Percentiles rank a stretch among this genome's conserved stretches.
phyloP scores from a whole-genome alignment of 2,329 filamentous ascomycete species.

The Botrytis cinerea region DNA sequence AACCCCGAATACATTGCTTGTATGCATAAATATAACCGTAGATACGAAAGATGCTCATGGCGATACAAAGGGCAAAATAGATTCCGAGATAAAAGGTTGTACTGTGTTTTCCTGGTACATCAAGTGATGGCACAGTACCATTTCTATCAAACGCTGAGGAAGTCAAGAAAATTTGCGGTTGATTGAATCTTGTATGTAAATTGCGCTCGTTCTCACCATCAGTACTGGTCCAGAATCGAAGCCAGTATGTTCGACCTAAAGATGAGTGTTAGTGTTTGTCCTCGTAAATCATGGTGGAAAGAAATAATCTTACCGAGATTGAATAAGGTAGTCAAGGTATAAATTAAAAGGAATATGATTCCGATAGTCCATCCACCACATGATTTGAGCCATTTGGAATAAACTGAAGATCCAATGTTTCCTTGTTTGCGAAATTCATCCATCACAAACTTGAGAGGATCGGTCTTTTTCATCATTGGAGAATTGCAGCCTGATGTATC shows the following conservation, averaged over 20 bases:
- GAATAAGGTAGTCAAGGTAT: neutral
- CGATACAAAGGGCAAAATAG: conserved; percentile 21
- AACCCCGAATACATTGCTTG: conserved; percentile 64
- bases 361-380: conserved; percentile 22
- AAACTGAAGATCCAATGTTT: conserved; percentile 22
- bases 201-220: neutral
- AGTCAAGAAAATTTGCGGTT: neutral
- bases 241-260: conserved; percentile 24
- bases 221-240: conserved; percentile 22
- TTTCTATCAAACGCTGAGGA: conserved; percentile 1
- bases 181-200: conserved; percentile 8
- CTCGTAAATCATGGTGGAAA: neutral
- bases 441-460: conserved; percentile 20
- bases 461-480: neutral
- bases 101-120: neutral
- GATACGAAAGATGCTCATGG: conserved; percentile 9
- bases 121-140: neutral
- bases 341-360: conserved; percentile 13
- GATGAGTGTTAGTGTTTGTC: neutral
- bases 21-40: conserved; percentile 62
- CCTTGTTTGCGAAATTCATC: conserved; percentile 24
- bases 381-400: conserved; percentile 19
- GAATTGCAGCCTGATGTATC: neutral
- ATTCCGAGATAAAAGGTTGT: conserved; percentile 22
- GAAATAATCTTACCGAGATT: neutral